Base-by-base conservation (phyloP, 2,329 filamentous ascomycete genomes). In the Incumbomyces delicatus region DNA sequence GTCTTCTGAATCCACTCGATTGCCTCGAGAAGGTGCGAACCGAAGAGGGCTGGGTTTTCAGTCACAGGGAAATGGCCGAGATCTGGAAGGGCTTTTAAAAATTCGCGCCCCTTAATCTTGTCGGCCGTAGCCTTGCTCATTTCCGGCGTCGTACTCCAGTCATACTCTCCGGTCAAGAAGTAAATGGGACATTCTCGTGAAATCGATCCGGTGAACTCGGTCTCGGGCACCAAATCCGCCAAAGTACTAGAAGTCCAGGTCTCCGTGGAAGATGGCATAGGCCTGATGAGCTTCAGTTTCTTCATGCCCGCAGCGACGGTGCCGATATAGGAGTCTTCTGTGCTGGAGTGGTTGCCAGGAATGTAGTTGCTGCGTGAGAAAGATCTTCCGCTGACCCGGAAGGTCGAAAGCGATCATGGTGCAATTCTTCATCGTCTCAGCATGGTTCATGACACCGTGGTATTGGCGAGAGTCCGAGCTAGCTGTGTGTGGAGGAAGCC, bases 231-330 rank as follows among this genome's bases (percentile, higher is more conserved):
- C 71, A 60, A 66, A 74, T 39, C 70, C 70, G 42, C 68, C 68
- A 12, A 44, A 73, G n/a, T n/a, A 73, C 61, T 72, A 73, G 57
- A 74, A 73, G 56, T 73, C 69, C 13, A 73, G 58, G 49, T 73
- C 70, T 18, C 71, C 71, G 54, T 73, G 71, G 61, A 74, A 73
- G 41, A 74, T 70, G 74, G 73, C 10, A 68, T 48, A 50, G 74
- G 71, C 71, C 16, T 6, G 13, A 27, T 22, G 17, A 74, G 53
- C 3, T 63, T 60, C 10, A 73, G 54, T 2, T 61, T 62, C 51
- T 70, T 70, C 36, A 73, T 63, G 27, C 73, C 63, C 2, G 66
- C 65, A 1, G 63, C 61, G 44, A 72, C 71, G 45, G 66, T 67
- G 6, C 66, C 68, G 2, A 72, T 63, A 44, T 72, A 72, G 34